Conservation (phyloP, 495 filamentous ascomycete genomes). For the Daldinia bambusicola region DNA sequence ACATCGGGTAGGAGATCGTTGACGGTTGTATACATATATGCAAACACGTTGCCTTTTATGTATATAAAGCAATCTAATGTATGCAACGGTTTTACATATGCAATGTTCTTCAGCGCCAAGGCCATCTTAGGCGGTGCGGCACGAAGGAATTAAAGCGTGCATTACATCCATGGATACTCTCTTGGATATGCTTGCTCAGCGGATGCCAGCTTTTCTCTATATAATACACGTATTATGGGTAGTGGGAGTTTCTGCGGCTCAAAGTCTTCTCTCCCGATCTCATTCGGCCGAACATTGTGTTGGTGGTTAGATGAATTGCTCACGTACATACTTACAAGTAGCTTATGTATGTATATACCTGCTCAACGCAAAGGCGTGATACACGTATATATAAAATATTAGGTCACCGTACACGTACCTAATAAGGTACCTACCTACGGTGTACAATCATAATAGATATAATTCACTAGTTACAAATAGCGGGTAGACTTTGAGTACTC, state of each 20-base stretch:
- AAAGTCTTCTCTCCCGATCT: not conserved
- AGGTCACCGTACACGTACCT: not conserved
- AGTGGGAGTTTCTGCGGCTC: slow-evolving; percentile 7
- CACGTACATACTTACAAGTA: too few relatives aligned
- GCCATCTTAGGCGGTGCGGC: not conserved
- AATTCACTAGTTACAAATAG: not conserved
- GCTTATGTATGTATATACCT: not conserved
- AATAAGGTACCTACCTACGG: too few relatives aligned
- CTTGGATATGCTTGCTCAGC: not conserved
- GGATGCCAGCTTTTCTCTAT: not conserved
- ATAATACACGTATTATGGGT: not conserved
- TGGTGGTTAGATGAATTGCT: too few relatives aligned
- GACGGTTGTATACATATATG: slow-evolving; percentile 1
- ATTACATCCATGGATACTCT: not conserved
- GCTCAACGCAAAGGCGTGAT: too few relatives aligned
- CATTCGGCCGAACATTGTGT: not conserved
- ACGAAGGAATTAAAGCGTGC: not conserved
- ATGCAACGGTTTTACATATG: too few relatives aligned
- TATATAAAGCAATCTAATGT: not conserved
- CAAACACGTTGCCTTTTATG: not conserved
- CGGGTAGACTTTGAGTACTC: slow-evolving; percentile 18
- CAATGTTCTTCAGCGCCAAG: not conserved
- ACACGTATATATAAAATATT: too few relatives aligned
- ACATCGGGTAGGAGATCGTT: slow-evolving; percentile 5
- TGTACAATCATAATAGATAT: not conserved